phyloP scores from a whole-genome alignment of 805 yeast genomes.

The Sugiyamaella lignohabitans region DNA sequence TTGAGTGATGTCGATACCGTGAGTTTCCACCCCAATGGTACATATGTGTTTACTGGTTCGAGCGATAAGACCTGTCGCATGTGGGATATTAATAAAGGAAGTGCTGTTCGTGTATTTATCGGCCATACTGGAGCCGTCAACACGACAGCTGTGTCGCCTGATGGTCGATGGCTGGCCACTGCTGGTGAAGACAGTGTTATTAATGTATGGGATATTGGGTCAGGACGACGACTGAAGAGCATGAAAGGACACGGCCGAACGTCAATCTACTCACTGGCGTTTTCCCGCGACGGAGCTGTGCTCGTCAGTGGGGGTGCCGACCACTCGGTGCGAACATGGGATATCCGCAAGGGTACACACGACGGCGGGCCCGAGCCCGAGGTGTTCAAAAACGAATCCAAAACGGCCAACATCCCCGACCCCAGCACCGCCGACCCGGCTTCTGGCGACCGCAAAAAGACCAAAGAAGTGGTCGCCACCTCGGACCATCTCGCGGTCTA shows the following conservation, averaged over 20 bases:
- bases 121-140: constrained; percentile 91
- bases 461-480: constrained; percentile 71
- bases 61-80: constrained; percentile 92
- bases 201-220: constrained; percentile 89
- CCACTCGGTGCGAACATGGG: constrained; percentile 93
- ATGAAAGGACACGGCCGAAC: constrained; percentile 94
- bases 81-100: constrained; percentile 95
- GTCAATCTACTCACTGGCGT: constrained; percentile 76
- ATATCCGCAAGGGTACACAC: constrained; percentile 73
- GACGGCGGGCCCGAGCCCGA: constrained; percentile 79
- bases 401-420: constrained; percentile 11
- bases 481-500: constrained; percentile 89
- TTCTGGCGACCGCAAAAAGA: constrained; percentile 31
- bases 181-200: constrained; percentile 91
- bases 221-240: constrained; percentile 78
- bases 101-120: constrained; percentile 81
- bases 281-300: constrained; percentile 81
- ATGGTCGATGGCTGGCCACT: constrained; percentile 93
- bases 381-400: constrained; percentile 32
- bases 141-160: constrained; percentile 84
- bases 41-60: constrained; percentile 90
- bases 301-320: constrained; percentile 91
- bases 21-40: constrained; percentile 92
- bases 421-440: constrained; percentile 12
- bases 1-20: constrained; percentile 93